Evolutionary conservation across 148 eudicot species (phyloP).

Genomic region (Simmondsia chinensis): DNA sequence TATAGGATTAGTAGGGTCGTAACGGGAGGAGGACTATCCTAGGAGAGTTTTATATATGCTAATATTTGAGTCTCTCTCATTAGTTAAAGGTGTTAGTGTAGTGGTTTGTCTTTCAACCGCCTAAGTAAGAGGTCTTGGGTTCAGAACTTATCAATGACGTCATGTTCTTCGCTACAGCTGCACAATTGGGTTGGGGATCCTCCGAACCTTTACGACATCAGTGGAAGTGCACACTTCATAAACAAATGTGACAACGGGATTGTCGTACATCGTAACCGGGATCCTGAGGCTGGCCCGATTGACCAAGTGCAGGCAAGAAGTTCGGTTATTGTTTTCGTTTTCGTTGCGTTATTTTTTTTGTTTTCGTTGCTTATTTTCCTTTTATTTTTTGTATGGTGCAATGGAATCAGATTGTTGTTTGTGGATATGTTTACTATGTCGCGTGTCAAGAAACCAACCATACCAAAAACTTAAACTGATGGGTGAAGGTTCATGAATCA

Average conservation of each 20-base stretch:
- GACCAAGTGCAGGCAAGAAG: slow-evolving; percentile 62
- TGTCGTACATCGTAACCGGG: slow-evolving; percentile 92
- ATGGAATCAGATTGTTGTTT: not conserved
- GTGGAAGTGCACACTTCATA: slow-evolving; percentile 99
- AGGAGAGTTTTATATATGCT: too few species aligned
- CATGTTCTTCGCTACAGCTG: slow-evolving; percentile 35
- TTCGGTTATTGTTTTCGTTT: not conserved
- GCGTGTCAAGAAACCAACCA: too few species aligned
- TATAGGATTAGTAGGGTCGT: too few species aligned
- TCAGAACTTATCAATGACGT: too few species aligned
- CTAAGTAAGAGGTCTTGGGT: too few species aligned
- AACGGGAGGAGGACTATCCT: too few species aligned
- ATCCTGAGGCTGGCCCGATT: slow-evolving; percentile 68
- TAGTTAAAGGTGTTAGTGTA: too few species aligned
- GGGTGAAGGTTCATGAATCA: too few species aligned
- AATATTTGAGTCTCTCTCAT: too few species aligned
- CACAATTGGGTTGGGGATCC: slow-evolving; percentile 72
- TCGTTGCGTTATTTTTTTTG: not conserved
- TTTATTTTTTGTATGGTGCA: not conserved
- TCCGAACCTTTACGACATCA: slow-evolving; percentile 88
- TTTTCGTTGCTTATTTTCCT: not conserved
- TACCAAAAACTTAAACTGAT: too few species aligned
- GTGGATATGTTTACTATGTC: too few species aligned
- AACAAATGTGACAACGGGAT: slow-evolving; percentile 97
- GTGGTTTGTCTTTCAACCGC: too few species aligned